A percentile compares a stretch with the other conserved stretches of the same genome.
Conservation (phyloP, 495 filamentous ascomycete species). For the Aspergillus biplanus region DNA sequence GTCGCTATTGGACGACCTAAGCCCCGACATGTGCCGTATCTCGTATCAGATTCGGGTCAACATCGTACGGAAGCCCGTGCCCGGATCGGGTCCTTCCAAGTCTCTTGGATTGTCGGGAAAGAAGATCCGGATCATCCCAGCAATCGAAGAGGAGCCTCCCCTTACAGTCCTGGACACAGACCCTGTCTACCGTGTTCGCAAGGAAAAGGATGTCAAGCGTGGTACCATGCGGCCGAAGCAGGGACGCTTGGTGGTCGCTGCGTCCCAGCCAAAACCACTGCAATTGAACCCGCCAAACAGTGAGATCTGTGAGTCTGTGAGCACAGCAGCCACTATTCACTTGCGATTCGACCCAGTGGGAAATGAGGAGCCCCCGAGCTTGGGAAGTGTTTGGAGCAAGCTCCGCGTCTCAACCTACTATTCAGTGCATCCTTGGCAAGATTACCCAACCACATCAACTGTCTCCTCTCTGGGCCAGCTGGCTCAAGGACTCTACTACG, state of each 20-base stretch:
- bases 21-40: constrained; percentile 80
- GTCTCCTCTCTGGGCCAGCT: constrained; percentile 43
- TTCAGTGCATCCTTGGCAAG: constrained; percentile 61
- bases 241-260: constrained; percentile 72
- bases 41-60: constrained; percentile 72
- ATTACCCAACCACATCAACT: constrained; percentile 39
- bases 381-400: constrained; percentile 70
- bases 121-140: constrained; percentile 79
- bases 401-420: constrained; percentile 78
- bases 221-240: constrained; percentile 78
- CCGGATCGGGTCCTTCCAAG: constrained; percentile 33
- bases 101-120: constrained; percentile 55
- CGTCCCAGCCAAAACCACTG: constrained; percentile 72
- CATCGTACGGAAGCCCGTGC: constrained; percentile 37
- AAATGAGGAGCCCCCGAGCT: constrained; percentile 63
- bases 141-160: constrained; percentile 73
- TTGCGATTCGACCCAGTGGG: constrained; percentile 76
- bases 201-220: constrained; percentile 77
- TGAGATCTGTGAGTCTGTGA: constrained; percentile 38
- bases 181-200: constrained; percentile 67
- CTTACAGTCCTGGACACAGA: constrained; percentile 63
- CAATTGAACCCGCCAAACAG: constrained; percentile 56
- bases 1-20: constrained; percentile 71
- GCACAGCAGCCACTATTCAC: constrained; percentile 67
- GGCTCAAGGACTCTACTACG: constrained; percentile 66